Conservation (phyloP, 148 eudicot genomes). For the Drosera capensis region DNA sequence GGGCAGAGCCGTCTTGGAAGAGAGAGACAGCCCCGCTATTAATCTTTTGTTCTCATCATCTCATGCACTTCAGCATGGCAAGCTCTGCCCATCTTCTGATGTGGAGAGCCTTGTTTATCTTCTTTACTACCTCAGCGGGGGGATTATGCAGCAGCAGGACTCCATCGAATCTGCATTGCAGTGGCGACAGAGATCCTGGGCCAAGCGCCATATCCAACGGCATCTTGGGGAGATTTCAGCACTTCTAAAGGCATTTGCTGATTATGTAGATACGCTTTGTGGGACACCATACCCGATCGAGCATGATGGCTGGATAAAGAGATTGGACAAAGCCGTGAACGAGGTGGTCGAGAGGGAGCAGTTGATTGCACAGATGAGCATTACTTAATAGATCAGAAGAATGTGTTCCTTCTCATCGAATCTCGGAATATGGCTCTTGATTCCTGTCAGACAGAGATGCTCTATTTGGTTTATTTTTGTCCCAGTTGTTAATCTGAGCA, state of each 20-base stretch:
- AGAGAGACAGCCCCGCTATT: constrained; percentile 60
- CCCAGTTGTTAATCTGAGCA: too few relatives aligned
- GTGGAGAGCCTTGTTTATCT: constrained; percentile 65
- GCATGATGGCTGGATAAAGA: constrained; percentile 63
- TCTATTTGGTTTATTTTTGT: too few relatives aligned
- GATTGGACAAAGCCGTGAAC: constrained; percentile 39
- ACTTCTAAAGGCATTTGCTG: constrained; percentile 66
- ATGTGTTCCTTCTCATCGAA: constrained; percentile 47
- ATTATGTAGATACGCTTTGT: constrained; percentile 60
- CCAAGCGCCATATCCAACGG: constrained; percentile 50
- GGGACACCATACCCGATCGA: constrained; percentile 72
- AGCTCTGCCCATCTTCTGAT: constrained; percentile 71
- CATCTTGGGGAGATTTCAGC: constrained; percentile 57
- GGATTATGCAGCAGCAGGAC: constrained; percentile 46
- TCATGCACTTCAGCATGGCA: constrained; percentile 67
- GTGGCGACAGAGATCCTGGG: constrained; percentile 65
- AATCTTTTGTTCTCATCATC: constrained; percentile 62
- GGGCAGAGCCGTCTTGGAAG: constrained; percentile 78
- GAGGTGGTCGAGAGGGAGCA: constrained; percentile 37
- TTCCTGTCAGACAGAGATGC: too few relatives aligned
- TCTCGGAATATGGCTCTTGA: constrained; percentile 23
- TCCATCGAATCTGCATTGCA: constrained; percentile 67
- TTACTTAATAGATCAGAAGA: constrained; percentile 22
- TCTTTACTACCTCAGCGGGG: constrained; percentile 46
- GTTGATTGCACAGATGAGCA: constrained; percentile 20